Evolutionary conservation across 495 filamentous ascomycete species (phyloP).

Genomic region (Aspergillus olivimuriae): DNA sequence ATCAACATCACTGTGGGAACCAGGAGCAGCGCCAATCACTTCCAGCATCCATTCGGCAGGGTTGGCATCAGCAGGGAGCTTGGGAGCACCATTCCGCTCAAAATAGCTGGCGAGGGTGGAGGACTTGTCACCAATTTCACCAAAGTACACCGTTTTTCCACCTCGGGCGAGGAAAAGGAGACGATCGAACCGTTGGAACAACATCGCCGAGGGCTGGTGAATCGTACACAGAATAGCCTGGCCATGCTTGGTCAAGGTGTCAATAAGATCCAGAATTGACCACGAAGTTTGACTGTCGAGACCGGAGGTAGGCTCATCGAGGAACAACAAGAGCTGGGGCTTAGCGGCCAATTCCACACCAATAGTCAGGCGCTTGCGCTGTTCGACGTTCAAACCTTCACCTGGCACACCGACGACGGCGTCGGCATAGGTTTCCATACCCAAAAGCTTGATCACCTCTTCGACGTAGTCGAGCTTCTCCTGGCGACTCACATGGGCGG

Average conservation of each 20-base stretch:
- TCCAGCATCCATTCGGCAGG: constrained; percentile 97
- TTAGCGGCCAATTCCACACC: constrained; percentile 89
- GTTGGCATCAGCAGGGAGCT: constrained; percentile 67
- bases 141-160: constrained; percentile 85
- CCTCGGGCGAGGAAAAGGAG: constrained; percentile 77
- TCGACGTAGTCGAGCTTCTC: constrained; percentile 89
- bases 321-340: constrained; percentile 76
- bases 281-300: constrained; percentile 87
- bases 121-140: constrained; percentile 78
- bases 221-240: constrained; percentile 95
- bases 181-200: constrained; percentile 93
- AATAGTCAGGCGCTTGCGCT: constrained; percentile 82
- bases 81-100: constrained; percentile 65
- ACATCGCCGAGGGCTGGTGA: constrained; percentile 89
- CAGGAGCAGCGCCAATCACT: constrained; percentile 87
- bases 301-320: constrained; percentile 88
- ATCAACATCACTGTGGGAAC: constrained; percentile 66
- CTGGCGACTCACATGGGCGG: constrained; percentile 56
- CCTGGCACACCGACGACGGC: constrained; percentile 40
- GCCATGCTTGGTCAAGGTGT: constrained; percentile 80
- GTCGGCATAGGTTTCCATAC: constrained; percentile 59
- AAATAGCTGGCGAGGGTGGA: constrained; percentile 71
- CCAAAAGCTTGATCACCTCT: constrained; percentile 87
- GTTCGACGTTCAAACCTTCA: constrained; percentile 79
- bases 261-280: constrained; percentile 78